Conservation (phyloP, 441 rosid genomes). For the Syzygium malaccense region DNA sequence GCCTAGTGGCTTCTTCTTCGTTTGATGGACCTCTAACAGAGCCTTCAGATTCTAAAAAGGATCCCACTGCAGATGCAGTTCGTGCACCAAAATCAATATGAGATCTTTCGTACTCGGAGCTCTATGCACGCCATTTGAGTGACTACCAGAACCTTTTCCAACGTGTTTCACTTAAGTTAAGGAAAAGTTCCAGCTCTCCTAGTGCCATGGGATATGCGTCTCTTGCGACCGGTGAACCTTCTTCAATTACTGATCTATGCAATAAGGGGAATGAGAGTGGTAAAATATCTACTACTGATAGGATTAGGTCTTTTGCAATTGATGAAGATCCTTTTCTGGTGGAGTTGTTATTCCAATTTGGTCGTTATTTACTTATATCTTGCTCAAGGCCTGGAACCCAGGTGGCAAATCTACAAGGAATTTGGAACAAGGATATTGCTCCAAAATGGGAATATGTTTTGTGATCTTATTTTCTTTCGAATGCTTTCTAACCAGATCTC, state of each 20-base stretch:
- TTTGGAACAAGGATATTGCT: constrained; percentile 17
- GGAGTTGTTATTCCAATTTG: constrained; percentile 16
- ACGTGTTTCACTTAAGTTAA: constrained; percentile 14
- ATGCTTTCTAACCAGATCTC: neutral
- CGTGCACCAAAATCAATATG: neutral
- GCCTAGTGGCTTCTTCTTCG: constrained; percentile 9
- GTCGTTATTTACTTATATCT: constrained; percentile 17
- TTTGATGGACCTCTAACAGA: constrained; percentile 11
- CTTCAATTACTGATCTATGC: neutral
- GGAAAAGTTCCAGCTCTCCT: neutral
- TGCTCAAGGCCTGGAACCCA: constrained; percentile 17
- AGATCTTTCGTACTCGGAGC: constrained; percentile 7
- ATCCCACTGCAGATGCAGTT: constrained; percentile 2
- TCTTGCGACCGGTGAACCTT: neutral
- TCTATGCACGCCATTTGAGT: constrained; percentile 11
- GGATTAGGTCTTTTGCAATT: constrained; percentile 9
- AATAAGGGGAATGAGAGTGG: neutral
- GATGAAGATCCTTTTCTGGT: constrained; percentile 22
- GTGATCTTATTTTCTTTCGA: neutral
- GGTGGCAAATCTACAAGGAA: constrained; percentile 21
- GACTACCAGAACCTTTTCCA: constrained; percentile 18
- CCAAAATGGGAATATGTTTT: constrained; percentile 19
- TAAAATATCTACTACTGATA: constrained; percentile 7
- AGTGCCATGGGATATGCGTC: neutral
- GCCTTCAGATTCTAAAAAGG: constrained; percentile 11